Evolutionary conservation across 2,329 filamentous ascomycete species (phyloP), one percentile per base, ranked within the genome.

Genomic region (Pseudocercospora eumusae): DNA sequence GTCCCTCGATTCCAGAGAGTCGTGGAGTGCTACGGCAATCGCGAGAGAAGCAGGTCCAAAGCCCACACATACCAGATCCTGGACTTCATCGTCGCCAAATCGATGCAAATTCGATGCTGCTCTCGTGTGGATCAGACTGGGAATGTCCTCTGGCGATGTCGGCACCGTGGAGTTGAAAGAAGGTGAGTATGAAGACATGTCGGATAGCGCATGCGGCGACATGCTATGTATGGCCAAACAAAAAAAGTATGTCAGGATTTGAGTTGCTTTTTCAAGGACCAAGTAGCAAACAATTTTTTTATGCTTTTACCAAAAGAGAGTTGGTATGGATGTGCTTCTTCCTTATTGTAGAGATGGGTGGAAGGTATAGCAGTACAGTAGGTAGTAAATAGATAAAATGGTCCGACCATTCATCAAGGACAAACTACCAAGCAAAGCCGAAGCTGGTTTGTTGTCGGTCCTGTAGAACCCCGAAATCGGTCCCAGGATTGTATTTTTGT

Each of bases 21-120:
- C 93, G 75, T 96, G 88, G 45, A 97, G 83, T 23, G 95, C 93
- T 60, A 96, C 89, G 13, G 91, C 93, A 65, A 98, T 89, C 18
- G 93, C 89, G 36, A 98, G 82, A 63, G 92, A 95, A 27, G 93
- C 93, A 20, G 93, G 93, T 7, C 93, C 93, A 74, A 98, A 98
- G 23, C 93, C 93, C 60, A 96, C 86, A 76, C 92, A 96, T 68
- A 98, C 81, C 57, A 98, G 81, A 75, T 98, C 93, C 74, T 93
- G 88, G 31, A 92, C 79, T 55, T 90, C 85, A 66, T 88, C 83
- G 57, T 82, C 75, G 25, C 81, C 77, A 2, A 83, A 81, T n/a
- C 83, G 77, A 56, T 76, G 79, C 15, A 89, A 78, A 10, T 65
- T 66, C 3, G 64, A 64, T 25, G 55, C 47, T 25, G 55, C 47